A percentile compares a stretch with the other conserved stretches of the same genome.
phyloP scores from a whole-genome alignment of 2,329 filamentous ascomycete species.

The Colletotrichum chlorophyti region DNA sequence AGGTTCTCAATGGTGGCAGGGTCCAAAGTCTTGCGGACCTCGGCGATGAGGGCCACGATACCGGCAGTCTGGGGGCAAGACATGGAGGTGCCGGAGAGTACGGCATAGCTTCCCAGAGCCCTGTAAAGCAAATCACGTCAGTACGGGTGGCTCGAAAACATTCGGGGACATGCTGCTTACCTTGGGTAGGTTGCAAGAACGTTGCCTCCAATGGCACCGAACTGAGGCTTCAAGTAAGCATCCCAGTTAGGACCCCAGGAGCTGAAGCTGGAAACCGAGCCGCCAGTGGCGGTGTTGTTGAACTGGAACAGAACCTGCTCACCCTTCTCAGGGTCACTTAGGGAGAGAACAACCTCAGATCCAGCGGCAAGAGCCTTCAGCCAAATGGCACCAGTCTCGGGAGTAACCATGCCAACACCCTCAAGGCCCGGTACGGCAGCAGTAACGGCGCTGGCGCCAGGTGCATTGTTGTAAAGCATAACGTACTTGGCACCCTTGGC shows the following conservation, averaged over 20 bases:
- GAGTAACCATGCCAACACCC: slow-evolving; percentile 49
- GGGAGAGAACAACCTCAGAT: slow-evolving; percentile 49
- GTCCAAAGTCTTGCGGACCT: slow-evolving; percentile 57
- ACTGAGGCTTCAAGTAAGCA: slow-evolving; percentile 61
- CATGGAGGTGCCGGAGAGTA: slow-evolving; percentile 67
- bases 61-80: slow-evolving; percentile 62
- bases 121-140: slow-evolving; percentile 23
- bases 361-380: slow-evolving; percentile 50
- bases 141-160: too few relatives aligned
- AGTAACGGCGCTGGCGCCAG: slow-evolving; percentile 42
- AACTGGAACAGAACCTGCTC: slow-evolving; percentile 40
- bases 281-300: slow-evolving; percentile 53
- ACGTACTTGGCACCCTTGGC: slow-evolving; percentile 65
- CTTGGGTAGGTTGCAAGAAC: slow-evolving; percentile 65
- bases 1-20: slow-evolving; percentile 57
- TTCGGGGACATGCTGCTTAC: too few relatives aligned
- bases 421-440: slow-evolving; percentile 39
- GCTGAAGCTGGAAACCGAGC: slow-evolving; percentile 58
- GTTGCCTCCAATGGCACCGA: slow-evolving; percentile 61
- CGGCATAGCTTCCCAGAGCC: slow-evolving; percentile 54
- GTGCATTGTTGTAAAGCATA: slow-evolving; percentile 65
- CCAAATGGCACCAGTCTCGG: slow-evolving; percentile 50
- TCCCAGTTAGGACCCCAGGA: slow-evolving; percentile 69
- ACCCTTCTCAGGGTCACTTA: slow-evolving; percentile 48
- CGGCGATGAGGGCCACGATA: slow-evolving; percentile 59